Evolutionary conservation across 352 stramenopile species (phyloP).

Genomic region (Phytophthora kernoviae): DNA sequence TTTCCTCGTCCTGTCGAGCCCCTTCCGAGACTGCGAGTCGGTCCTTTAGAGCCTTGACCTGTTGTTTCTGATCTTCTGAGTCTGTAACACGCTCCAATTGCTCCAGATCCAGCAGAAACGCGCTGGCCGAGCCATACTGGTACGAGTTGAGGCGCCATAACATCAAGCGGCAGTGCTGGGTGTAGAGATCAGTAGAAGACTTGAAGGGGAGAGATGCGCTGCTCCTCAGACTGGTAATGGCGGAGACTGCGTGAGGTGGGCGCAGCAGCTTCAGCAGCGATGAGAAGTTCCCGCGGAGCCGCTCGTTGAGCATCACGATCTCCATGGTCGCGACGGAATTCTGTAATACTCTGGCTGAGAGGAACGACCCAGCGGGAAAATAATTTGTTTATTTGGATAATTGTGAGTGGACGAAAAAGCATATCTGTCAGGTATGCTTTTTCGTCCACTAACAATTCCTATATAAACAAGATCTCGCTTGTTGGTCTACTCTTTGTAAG

Average conservation of each 20-base stretch:
- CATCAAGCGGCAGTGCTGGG: conserved; percentile 47
- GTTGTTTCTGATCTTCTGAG: conserved; percentile 4
- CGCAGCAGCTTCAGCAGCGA: conserved; percentile 59
- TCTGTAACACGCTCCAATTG: conserved; percentile 40
- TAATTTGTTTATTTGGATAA: neutral
- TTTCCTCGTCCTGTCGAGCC: conserved; percentile 19
- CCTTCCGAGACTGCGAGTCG: conserved; percentile 16
- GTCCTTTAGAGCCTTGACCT: conserved; percentile 16
- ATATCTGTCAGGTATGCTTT: no score
- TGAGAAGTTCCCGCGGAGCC: conserved; percentile 66
- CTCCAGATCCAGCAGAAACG: conserved; percentile 59
- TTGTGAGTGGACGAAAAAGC: no score
- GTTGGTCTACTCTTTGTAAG: no score
- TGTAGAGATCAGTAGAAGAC: conserved; percentile 12
- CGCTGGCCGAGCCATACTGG: conserved; percentile 56
- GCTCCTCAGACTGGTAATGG: neutral
- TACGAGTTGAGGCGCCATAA: conserved; percentile 63
- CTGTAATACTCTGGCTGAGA: no score
- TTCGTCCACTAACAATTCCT: no score
- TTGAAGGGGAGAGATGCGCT: conserved; percentile 4
- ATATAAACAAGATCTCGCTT: no score
- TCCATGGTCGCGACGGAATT: conserved; percentile 45
- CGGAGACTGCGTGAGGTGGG: conserved; percentile 17
- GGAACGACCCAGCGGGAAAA: no score
- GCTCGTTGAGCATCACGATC: conserved; percentile 65